A percentile compares a stretch with the other conserved stretches of the same genome.
Evolutionary conservation across 1,139 yeast genomes (phyloP).

Genomic region (Taphrina populina): DNA sequence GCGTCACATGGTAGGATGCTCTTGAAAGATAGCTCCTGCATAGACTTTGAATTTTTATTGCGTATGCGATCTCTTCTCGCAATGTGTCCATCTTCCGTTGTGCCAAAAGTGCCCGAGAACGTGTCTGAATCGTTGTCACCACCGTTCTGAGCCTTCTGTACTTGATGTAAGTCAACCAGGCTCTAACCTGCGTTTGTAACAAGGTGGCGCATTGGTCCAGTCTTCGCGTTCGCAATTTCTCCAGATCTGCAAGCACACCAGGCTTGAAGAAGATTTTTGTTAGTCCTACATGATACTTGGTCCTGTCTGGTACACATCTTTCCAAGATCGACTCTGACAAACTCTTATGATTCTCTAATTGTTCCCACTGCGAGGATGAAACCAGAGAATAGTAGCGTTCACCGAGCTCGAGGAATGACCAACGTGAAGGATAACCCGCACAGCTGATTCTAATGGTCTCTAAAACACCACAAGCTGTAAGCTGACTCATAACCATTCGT

Average conservation of each 20-base stretch:
- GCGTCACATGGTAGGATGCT: slow-evolving; percentile 55
- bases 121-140: slow-evolving; percentile 11
- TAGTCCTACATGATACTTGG: slow-evolving; percentile 73
- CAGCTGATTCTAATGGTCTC: slow-evolving; percentile 96
- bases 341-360: slow-evolving; percentile 35
- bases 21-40: slow-evolving; percentile 65
- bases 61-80: slow-evolving; percentile 46
- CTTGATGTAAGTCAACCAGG: slow-evolving; percentile 50
- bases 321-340: slow-evolving; percentile 67
- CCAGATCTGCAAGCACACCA: slow-evolving; percentile 86
- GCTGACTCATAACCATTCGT: slow-evolving; percentile 88
- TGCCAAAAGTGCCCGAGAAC: slow-evolving; percentile 4
- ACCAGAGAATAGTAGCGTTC: slow-evolving; percentile 81
- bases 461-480: slow-evolving; percentile 97
- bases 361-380: slow-evolving; percentile 54
- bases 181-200: slow-evolving; percentile 73
- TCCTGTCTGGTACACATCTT: slow-evolving; percentile 58
- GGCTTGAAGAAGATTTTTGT: slow-evolving; percentile 91
- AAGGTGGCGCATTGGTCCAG: slow-evolving; percentile 73
- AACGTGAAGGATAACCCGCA: slow-evolving; percentile 96
- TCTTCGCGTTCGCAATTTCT: slow-evolving; percentile 77
- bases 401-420: slow-evolving; percentile 94
- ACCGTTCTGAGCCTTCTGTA: slow-evolving; percentile 54
- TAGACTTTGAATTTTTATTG: slow-evolving; percentile 59
- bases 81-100: not conserved